A percentile compares a stretch with the other conserved stretches of the same genome.
These are phyloP conservation scores for Picochlorum sp. DNA, from an alignment of 139 green algal genomes.

Conservation along the genomic window DNA sequence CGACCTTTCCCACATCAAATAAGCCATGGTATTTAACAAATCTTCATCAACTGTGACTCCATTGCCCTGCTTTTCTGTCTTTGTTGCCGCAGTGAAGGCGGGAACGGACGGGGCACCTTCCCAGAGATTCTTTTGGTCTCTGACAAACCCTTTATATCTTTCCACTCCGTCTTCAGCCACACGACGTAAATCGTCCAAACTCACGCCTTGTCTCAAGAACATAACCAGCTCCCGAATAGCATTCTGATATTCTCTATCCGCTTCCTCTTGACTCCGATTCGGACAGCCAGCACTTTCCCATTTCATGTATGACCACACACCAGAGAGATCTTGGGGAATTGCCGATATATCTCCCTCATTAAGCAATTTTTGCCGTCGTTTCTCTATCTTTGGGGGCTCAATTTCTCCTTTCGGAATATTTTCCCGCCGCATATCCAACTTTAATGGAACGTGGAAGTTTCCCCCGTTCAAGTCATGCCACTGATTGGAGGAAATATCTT, in stretches of 20 bases:
- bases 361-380: constrained; percentile 5
- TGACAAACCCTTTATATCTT: background rate
- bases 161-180: constrained; percentile 23
- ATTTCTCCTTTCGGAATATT: background rate
- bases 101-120: background rate
- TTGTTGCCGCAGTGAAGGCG: background rate
- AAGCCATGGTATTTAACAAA: constrained; percentile 63
- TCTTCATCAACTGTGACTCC: constrained; percentile 2
- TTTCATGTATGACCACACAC: constrained; percentile 90
- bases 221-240: constrained; percentile 54
- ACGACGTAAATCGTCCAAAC: constrained; percentile 59
- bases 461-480: constrained; percentile 65
- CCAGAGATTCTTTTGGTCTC: background rate
- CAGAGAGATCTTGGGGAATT: constrained; percentile 78
- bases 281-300: constrained; percentile 77
- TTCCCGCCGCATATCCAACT: background rate
- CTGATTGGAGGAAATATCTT: constrained; percentile 61
- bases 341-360: constrained; percentile 23
- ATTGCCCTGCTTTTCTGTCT: background rate
- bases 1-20: constrained; percentile 71
- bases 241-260: constrained; percentile 43
- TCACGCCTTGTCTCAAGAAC: constrained; percentile 31
- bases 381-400: background rate
- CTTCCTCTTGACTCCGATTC: constrained; percentile 42
- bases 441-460: constrained; percentile 79